Evolutionary conservation across 352 stramenopile species (phyloP).

Genomic region (Poterioochromonas sp.): DNA sequence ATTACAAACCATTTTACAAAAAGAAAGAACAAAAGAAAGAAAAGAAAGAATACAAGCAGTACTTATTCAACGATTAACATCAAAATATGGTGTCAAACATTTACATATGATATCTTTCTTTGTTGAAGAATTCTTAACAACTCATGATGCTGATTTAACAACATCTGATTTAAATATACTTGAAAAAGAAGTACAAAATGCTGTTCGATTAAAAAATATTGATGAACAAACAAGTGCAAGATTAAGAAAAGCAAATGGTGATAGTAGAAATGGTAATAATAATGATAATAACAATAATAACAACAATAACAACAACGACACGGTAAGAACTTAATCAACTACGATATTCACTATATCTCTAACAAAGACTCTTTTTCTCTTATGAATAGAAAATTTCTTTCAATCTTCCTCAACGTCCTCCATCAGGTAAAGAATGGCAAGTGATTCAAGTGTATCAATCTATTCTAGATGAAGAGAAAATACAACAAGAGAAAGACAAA

Average conservation of each 20-base stretch:
- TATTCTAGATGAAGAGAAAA: not conserved
- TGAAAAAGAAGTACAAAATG: not conserved
- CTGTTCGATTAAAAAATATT: not conserved
- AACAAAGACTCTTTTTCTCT: no score
- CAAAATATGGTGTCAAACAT: not conserved
- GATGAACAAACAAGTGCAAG: not conserved
- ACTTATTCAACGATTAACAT: not conserved
- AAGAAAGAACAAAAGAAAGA: not conserved
- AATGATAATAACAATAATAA: no score
- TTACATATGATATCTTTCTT: not conserved
- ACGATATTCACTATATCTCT: no score
- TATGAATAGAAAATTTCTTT: no score
- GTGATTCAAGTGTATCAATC: constrained; percentile 15
- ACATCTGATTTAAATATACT: not conserved
- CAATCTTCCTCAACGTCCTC: no score
- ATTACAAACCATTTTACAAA: constrained; percentile 45
- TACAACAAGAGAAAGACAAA: not conserved
- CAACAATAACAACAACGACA: no score
- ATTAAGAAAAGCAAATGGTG: not conserved
- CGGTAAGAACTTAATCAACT: no score
- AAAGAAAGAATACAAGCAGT: not conserved
- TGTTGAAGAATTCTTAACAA: not conserved
- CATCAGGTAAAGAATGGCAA: not conserved
- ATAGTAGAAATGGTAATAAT: no score
- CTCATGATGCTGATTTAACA: not conserved